Conservation (phyloP, 2,329 filamentous ascomycete genomes). For the Botryosphaeria agaves region DNA sequence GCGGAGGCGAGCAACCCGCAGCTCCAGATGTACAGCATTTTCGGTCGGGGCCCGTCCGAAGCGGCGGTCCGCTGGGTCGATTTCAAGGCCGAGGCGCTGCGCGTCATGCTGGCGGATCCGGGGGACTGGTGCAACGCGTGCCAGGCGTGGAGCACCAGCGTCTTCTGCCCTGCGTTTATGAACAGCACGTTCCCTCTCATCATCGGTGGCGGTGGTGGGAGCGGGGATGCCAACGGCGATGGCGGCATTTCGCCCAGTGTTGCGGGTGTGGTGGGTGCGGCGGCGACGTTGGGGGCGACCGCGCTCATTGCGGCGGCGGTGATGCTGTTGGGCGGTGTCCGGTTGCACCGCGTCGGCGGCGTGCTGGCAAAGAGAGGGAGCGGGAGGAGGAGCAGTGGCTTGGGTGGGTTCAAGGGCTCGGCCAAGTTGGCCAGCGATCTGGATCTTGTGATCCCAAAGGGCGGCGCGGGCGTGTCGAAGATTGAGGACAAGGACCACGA, state of each 20-base stretch:
- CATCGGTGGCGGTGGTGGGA: neutral
- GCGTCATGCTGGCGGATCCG: conserved; percentile 22
- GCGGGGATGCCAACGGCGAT: neutral
- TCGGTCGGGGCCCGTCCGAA: conserved; percentile 27
- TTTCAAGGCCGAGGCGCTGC: conserved; percentile 28
- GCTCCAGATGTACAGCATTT: conserved; percentile 30
- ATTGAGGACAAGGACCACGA: conserved; percentile 16
- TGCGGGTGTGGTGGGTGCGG: conserved; percentile 38
- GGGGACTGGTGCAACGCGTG: conserved; percentile 36
- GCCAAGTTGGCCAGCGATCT: conserved; percentile 36
- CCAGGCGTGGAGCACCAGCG: conserved; percentile 14
- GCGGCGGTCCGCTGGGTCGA: conserved; percentile 31
- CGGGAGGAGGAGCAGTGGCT: conserved; percentile 11
- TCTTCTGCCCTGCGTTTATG: conserved; percentile 34
- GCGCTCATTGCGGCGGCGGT: conserved; percentile 22
- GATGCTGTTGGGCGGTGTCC: conserved; percentile 27
- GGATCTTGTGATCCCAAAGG: conserved; percentile 27
- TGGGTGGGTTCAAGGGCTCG: conserved; percentile 39
- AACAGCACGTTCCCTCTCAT: conserved; percentile 1
- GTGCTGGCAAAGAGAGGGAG: conserved; percentile 4
- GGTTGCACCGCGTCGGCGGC: conserved; percentile 22
- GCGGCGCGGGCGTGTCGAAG: conserved; percentile 13
- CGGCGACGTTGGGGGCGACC: conserved; percentile 30
- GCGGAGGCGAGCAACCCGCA: too few relatives aligned
- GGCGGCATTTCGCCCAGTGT: conserved; percentile 23